Conservation (phyloP, 306 rosid species). For the Malus domestica region ASM211411v1 NC_041799.1:15777501-15778000, state of each 20-base stretch:
- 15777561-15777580: conserved; percentile 84
- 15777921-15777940: background rate
- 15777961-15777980: background rate
- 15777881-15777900: background rate
- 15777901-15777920: background rate
- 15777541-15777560: conserved; percentile 63
- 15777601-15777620: background rate
- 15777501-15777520: conserved; percentile 93
- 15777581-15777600: background rate
- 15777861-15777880: background rate
- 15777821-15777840: too few relatives aligned
- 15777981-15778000: background rate
- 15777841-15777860: background rate
- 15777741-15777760: background rate
- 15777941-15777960: background rate
- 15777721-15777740: background rate
- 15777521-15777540: conserved; percentile 57
- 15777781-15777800: background rate
- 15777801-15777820: too few relatives aligned
- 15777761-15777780: background rate
- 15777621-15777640: background rate
- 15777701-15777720: background rate
- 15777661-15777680: too few relatives aligned
- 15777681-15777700: too few relatives aligned
- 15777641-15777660: background rate